Percentiles rank a stretch among this genome's conserved stretches.
Evolutionary conservation across 1,284 basidiomycete genomes (phyloP).

Genomic region (Sparassis latifolia): DNA sequence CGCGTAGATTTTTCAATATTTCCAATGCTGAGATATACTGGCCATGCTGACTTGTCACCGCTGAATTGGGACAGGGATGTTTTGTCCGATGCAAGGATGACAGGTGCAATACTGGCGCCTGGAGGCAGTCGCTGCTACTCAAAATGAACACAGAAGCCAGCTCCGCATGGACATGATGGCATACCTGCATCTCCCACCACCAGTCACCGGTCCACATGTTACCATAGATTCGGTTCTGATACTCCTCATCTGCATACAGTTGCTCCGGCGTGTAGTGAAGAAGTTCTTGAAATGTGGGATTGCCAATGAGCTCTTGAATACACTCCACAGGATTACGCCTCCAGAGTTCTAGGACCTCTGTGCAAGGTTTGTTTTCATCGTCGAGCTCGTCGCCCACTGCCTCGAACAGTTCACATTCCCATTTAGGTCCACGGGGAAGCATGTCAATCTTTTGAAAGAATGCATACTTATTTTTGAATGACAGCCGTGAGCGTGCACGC

Average conservation of each 20-base stretch:
- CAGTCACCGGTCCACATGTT: constrained; percentile 38
- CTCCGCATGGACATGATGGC: not conserved
- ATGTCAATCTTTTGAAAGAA: constrained; percentile 24
- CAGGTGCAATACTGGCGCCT: constrained; percentile 32
- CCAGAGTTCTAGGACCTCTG: constrained; percentile 21
- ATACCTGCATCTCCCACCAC: constrained; percentile 33
- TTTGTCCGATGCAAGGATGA: constrained; percentile 36
- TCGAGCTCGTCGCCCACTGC: constrained; percentile 20
- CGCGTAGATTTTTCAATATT: constrained; percentile 28
- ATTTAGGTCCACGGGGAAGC: constrained; percentile 12
- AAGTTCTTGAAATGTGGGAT: constrained; percentile 22
- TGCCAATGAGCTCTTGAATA: constrained; percentile 26
- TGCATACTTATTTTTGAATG: constrained; percentile 18
- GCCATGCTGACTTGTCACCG: constrained; percentile 30
- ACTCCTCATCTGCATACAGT: constrained; percentile 18
- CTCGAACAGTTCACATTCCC: constrained; percentile 18
- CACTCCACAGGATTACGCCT: constrained; percentile 25
- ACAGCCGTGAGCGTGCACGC: constrained; percentile 7
- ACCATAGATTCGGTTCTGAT: constrained; percentile 16
- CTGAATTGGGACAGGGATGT: constrained; percentile 28
- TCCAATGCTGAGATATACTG: constrained; percentile 31
- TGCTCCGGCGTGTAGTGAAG: constrained; percentile 26
- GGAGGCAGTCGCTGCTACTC: not conserved
- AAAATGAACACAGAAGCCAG: no score
- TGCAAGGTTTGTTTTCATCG: constrained; percentile 11